Base-by-base conservation (phyloP, 441 rosid genomes). In the Lepidium campestre region DNA sequence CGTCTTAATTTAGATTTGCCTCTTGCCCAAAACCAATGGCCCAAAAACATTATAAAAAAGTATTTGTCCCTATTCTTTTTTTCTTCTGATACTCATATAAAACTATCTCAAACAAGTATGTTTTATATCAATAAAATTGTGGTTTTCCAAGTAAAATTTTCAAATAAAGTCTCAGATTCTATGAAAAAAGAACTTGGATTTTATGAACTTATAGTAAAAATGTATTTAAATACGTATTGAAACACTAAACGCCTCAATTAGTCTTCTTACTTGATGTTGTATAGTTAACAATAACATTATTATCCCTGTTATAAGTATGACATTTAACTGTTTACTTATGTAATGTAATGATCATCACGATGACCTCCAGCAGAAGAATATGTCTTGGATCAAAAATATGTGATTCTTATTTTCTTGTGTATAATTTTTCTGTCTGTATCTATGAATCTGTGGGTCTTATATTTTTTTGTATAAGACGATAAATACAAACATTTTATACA, bases 291-390 rank as follows among this genome's bases (percentile, higher is more conserved):
- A 6, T 12, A 27, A 12, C 54, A 23, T 13, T 12, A 27, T 27
- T 27, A 4, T 27, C 1, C 31, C 1, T 23, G 17, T 47, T 20
- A 12, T 27, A 14, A n/a, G 31, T 13, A 32, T 7, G 13, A 35
- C 19, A 41, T 39, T n/a, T 36, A 20, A 11, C 19, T 29, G 15
- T 5, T 7, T 32, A 32, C 17, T 25, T 31, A 52, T 37, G 47
- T 18, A 58, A 58, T 18, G 11, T 57, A 9, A 19, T 53, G 36
- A 7, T 50, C 41, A 44, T 63, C 49, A 53, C 56, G 32, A 14
- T 31, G 57, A 64, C 46, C 46, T 20, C 12, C 15, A 48, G 37
- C 23, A 23, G 5, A 57, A 64, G 75, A 72, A 72, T 65, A 65
- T 72, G 29, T 59, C 40, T 17, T 39, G 42, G 75, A 37, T 46